phyloP scores from a whole-genome alignment of 176 grass and related monocot species.

The Ensete ventricosum region DNA sequence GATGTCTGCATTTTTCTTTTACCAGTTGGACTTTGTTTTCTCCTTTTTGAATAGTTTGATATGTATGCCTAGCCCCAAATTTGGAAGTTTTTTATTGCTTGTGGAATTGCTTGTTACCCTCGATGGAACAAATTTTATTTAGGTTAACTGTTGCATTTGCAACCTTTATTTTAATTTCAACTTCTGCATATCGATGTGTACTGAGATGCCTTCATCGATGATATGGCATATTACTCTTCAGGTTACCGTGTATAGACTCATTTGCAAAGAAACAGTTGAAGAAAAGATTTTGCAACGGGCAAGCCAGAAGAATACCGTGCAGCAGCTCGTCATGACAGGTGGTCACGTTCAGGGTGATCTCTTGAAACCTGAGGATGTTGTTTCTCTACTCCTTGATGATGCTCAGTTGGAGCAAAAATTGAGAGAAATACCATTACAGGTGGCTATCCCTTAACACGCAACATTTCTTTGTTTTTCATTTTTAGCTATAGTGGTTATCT shows the following conservation, averaged over 20 bases:
- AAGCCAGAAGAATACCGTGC: slow-evolving; percentile 95
- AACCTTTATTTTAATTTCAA: too few relatives aligned
- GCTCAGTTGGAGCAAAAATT: slow-evolving; percentile 83
- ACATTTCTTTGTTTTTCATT: not conserved
- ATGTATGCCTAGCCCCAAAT: too few relatives aligned
- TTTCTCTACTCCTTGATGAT: slow-evolving; percentile 91
- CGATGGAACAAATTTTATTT: too few relatives aligned
- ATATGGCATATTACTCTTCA: slow-evolving; percentile 22
- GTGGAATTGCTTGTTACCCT: too few relatives aligned
- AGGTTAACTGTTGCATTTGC: too few relatives aligned
- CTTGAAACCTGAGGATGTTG: slow-evolving; percentile 95
- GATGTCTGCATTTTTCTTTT: too few relatives aligned
- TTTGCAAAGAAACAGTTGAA: slow-evolving; percentile 98
- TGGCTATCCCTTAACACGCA: not conserved
- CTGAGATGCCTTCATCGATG: not conserved
- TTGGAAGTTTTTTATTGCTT: too few relatives aligned
- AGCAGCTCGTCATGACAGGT: slow-evolving; percentile 97
- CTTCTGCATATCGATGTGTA: not conserved
- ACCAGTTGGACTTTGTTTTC: too few relatives aligned
- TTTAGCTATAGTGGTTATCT: not conserved
- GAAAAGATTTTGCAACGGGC: slow-evolving; percentile 98
- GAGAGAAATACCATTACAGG: slow-evolving; percentile 92
- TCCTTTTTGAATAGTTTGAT: too few relatives aligned
- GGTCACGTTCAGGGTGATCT: slow-evolving; percentile 90
- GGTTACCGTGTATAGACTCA: slow-evolving; percentile 97